Percentiles rank a stretch among this genome's conserved stretches.
Conservation (phyloP, 257 asterid genomes). For the Jaltomata sinuosa region DNA sequence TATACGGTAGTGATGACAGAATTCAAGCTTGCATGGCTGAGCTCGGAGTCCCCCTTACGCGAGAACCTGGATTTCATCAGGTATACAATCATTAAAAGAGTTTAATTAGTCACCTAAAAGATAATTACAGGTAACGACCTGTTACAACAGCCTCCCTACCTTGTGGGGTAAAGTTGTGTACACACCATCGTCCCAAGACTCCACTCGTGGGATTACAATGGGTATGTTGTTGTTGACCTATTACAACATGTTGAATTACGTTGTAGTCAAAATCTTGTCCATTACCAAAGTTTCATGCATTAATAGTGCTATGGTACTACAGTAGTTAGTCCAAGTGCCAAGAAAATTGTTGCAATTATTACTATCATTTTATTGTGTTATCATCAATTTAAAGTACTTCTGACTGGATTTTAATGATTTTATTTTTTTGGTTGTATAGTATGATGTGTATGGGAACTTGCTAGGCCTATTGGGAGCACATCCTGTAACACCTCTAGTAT, state of each 20-base stretch:
- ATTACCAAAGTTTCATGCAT: background rate
- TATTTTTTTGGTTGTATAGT: constrained; percentile 36
- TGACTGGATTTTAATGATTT: background rate
- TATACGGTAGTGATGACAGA: constrained; percentile 79
- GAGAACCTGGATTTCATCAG: constrained; percentile 79
- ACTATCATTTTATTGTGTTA: background rate
- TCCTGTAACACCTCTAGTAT: constrained; percentile 71
- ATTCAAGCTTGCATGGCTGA: constrained; percentile 90
- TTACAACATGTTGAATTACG: background rate
- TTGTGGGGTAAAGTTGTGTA: too few relatives aligned
- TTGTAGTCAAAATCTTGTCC: background rate
- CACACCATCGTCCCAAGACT: too few relatives aligned
- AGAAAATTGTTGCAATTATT: background rate
- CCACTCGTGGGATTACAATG: too few relatives aligned
- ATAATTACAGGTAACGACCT: background rate
- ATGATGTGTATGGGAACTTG: constrained; percentile 85
- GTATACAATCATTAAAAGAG: background rate
- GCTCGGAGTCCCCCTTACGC: constrained; percentile 79
- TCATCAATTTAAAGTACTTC: background rate
- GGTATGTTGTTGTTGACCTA: background rate
- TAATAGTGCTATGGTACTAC: background rate
- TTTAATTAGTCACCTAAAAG: background rate
- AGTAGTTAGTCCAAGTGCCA: background rate
- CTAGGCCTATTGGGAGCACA: constrained; percentile 84
- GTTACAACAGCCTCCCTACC: background rate